phyloP scores from a whole-genome alignment of 371 early-diverging fungal species.

The Blastocladiella emersonii region DNA sequence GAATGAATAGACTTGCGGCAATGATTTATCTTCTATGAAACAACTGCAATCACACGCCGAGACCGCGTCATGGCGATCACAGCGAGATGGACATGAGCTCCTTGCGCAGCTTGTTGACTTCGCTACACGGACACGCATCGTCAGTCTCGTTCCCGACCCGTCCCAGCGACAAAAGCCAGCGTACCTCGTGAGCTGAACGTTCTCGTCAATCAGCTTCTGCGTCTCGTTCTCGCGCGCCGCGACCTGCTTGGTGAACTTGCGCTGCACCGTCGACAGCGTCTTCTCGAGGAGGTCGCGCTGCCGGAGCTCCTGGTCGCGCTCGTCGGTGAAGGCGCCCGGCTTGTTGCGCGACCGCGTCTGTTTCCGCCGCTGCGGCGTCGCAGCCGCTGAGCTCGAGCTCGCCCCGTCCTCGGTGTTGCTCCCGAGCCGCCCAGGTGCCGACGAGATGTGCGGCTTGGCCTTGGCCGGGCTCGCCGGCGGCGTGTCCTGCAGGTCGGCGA shows the following conservation, averaged over 20 bases:
- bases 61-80: too few species aligned
- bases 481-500: neutral
- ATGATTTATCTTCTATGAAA: too few species aligned
- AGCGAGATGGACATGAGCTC: too few species aligned
- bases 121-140: neutral
- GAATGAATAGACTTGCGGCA: too few species aligned
- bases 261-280: constrained; percentile 26
- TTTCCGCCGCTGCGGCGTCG: neutral
- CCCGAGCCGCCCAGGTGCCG: neutral
- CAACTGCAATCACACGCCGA: too few species aligned
- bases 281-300: constrained; percentile 34
- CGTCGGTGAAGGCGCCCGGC: neutral
- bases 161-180: too few species aligned
- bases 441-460: too few species aligned
- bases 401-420: neutral
- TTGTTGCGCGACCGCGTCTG: neutral
- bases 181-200: constrained; percentile 10
- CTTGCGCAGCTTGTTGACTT: constrained; percentile 24
- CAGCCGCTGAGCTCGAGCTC: neutral
- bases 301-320: neutral
- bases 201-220: constrained; percentile 32
- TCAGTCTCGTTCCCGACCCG: too few species aligned
- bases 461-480: too few species aligned
- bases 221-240: constrained; percentile 23
- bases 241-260: constrained; percentile 31